These are phyloP conservation scores for Saturnispora gosingensis DNA, from an alignment of 805 yeast genomes.

Conservation along the genomic window DNA sequence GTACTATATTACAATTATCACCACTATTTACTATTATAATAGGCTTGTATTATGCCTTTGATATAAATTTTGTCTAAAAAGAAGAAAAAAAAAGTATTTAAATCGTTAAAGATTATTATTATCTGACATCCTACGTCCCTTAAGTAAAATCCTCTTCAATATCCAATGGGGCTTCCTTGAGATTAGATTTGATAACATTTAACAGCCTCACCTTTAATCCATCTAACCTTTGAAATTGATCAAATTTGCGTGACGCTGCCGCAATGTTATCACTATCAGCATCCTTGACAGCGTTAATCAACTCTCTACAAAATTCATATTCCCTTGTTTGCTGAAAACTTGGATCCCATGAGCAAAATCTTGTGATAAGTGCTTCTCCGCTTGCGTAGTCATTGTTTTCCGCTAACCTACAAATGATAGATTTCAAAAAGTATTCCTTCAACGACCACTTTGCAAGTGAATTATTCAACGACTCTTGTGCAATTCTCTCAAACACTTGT, in stretches of 20 bases:
- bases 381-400: constrained; percentile 72
- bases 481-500: constrained; percentile 67
- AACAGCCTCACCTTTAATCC: constrained; percentile 82
- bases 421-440: constrained; percentile 84
- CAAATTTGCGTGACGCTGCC: constrained; percentile 68
- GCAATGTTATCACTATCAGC: constrained; percentile 75
- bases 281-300: constrained; percentile 65
- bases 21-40: not conserved
- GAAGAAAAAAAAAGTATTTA: not conserved
- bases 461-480: constrained; percentile 65
- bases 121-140: not conserved
- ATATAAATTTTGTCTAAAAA: not conserved
- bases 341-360: constrained; percentile 63
- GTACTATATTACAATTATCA: not conserved
- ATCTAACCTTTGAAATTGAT: constrained; percentile 81
- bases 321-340: constrained; percentile 71
- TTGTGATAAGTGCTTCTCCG: constrained; percentile 61
- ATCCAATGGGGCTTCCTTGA: constrained; percentile 24
- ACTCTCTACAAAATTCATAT: constrained; percentile 51
- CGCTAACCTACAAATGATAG: constrained; percentile 75
- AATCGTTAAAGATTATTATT: not conserved
- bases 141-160: constrained; percentile 30
- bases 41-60: not conserved
- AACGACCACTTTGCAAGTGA: constrained; percentile 80
- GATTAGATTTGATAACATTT: constrained; percentile 61